Evolutionary conservation across 225 moss, liverwort and hornwort species (phyloP), one percentile per base, ranked within the genome.

Genomic region (Asterella californica): DNA sequence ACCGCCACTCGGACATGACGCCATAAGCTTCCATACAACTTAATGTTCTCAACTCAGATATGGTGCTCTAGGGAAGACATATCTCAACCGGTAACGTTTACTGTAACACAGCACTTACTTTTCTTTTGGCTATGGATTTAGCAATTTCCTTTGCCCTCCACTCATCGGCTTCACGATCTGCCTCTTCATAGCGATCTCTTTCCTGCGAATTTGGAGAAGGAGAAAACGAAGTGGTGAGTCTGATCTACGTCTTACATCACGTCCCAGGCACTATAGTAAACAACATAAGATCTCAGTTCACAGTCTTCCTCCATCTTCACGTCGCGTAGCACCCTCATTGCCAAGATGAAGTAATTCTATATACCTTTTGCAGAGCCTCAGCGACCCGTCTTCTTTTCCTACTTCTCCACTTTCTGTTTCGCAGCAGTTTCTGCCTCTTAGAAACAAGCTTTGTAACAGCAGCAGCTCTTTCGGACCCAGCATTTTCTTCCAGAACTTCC

Each of bases 61-160:
- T 62, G 9, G 11, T 62, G 0, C 62, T 9, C 62, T 29, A 18
- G 37, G 18, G 21, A 74, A 74, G 53, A 32, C 27, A 30, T 45
- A 25, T 70, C 25, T 42, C 29, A 53, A 52, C 22, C 37, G 15
- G 34, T 37, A 64, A 42, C 7, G n/a, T 42, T 42, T 32, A 0
- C 9, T 18, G 15, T 24, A 9, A 50, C 32, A 54, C 8, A 76
- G 21, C 22, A n/a, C 15, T 63, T 76, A 93, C 94, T 91, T 95
- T 99, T 65, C 87, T 87, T 87, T 87, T 90, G 37, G 93, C 91
- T 79, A 95, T 93, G 61, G 86, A 85, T 83, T 91, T 95, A 1
- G 99, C 99, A 79, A 99, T 95, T 81, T 99, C 93, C 81, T 85
- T 87, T 74, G 95, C 93, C 82, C 93, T 92, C 99, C 99, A 99